phyloP scores from a whole-genome alignment of 1,284 basidiomycete species.

The Ganoderma resinaceum region DNA sequence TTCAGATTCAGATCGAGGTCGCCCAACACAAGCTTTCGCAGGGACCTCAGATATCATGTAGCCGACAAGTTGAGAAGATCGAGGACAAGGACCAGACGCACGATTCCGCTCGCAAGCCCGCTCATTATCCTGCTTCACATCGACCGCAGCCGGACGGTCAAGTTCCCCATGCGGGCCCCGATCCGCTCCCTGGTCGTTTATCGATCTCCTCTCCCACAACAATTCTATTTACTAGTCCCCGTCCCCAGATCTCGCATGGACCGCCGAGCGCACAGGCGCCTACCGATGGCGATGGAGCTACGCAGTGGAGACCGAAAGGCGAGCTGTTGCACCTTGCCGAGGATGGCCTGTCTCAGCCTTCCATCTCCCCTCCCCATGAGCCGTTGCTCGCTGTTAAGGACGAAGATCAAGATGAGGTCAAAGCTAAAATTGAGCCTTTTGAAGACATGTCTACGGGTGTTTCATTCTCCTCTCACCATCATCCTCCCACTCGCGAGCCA shows the following conservation, averaged over 20 bases:
- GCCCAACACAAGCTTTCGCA: background rate
- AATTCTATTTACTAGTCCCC: background rate
- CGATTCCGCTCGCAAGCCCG: background rate
- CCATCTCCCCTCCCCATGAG: background rate
- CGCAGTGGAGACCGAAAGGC: background rate
- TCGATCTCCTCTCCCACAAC: background rate
- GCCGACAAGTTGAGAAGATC: background rate
- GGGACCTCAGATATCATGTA: background rate
- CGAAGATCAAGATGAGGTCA: background rate
- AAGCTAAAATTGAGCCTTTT: background rate
- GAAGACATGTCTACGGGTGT: background rate
- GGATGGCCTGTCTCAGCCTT: background rate
- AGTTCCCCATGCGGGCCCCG: background rate
- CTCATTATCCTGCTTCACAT: background rate
- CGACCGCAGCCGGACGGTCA: background rate
- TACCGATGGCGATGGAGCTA: background rate
- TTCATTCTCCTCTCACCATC: background rate
- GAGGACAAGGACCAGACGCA: background rate
- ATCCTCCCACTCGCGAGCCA: background rate
- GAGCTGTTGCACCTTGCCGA: background rate
- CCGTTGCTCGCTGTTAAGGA: constrained; percentile 6
- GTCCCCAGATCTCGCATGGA: background rate
- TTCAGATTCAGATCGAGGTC: constrained; percentile 5
- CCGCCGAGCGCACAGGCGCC: background rate
- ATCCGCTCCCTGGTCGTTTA: background rate